These are phyloP conservation scores for Rhizopus stolonifer DNA, from an alignment of 371 early-diverging fungal species.

Conservation along the genomic window DNA sequence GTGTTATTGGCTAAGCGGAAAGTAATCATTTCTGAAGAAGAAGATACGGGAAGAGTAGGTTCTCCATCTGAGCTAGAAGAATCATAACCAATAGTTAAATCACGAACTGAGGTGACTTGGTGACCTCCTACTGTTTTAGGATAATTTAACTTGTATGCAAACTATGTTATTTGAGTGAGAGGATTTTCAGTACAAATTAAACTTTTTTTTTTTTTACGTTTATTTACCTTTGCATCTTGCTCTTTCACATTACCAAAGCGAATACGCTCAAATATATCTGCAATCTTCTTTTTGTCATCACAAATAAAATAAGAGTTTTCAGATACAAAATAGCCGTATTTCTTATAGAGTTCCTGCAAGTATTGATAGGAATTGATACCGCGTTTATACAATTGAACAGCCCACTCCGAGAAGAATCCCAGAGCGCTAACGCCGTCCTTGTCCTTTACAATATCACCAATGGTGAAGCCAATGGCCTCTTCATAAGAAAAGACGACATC, in stretches of 20 bases:
- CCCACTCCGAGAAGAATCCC: conserved; percentile 81
- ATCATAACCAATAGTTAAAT: conserved; percentile 90
- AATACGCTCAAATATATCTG: conserved; percentile 74
- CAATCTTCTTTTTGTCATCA: conserved; percentile 69
- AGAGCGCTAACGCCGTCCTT: conserved; percentile 89
- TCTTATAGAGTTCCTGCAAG: conserved; percentile 71
- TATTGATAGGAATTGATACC: conserved; percentile 63
- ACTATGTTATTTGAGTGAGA: conserved; percentile 19
- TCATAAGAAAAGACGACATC: conserved; percentile 85
- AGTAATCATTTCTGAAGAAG: conserved; percentile 91
- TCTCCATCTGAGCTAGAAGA: conserved; percentile 58
- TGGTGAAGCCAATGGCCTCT: conserved; percentile 92
- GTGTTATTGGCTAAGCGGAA: conserved; percentile 76
- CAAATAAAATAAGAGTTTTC: conserved; percentile 90
- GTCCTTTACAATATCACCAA: conserved; percentile 75
- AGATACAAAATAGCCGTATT: conserved; percentile 86
- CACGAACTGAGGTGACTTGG: conserved; percentile 75
- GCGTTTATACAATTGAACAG: conserved; percentile 64
- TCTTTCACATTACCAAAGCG: conserved; percentile 63
- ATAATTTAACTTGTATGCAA: conserved; percentile 57
- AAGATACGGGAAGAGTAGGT: conserved; percentile 78
- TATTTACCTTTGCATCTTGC: conserved; percentile 9
- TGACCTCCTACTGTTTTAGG: conserved; percentile 71
- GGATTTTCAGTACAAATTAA: too few species aligned
- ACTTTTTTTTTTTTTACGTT: background rate